A percentile compares a stretch with the other conserved stretches of the same genome.
Conservation (phyloP, 176 grass and related monocot species). For the Triticum timopheevii region DNA sequence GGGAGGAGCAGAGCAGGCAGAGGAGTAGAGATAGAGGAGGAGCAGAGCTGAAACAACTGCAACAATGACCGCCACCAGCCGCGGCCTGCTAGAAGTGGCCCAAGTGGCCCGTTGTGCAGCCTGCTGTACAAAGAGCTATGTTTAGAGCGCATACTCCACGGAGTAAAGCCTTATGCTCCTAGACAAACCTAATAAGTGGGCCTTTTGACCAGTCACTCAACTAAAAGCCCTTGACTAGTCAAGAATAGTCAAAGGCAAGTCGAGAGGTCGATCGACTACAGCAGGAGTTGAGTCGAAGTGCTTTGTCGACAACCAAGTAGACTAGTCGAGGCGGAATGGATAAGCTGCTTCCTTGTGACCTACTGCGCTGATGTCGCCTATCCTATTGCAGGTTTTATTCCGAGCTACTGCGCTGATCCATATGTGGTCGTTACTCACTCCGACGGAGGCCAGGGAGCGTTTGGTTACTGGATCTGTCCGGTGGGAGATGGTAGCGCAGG, state of each 20-base stretch:
- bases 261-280: not conserved
- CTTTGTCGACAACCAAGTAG: not conserved
- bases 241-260: not conserved
- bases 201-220: not conserved
- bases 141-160: not conserved
- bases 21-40: not conserved
- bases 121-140: not conserved
- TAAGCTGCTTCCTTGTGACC: not conserved
- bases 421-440: too few species aligned
- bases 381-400: too few species aligned
- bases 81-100: not conserved
- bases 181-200: not conserved
- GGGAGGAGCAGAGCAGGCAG: not conserved
- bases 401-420: too few species aligned
- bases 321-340: too few species aligned
- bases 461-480: too few species aligned
- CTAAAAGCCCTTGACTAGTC: not conserved
- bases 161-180: not conserved
- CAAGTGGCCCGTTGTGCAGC: not conserved
- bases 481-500: too few species aligned
- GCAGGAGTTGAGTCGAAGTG: not conserved
- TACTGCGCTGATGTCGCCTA: too few species aligned
- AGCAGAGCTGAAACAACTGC: not conserved
- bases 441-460: too few species aligned
- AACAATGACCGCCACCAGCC: not conserved